A percentile compares a stretch with the other conserved stretches of the same genome.
These are phyloP conservation scores for Coniochaeta prunicola DNA, from an alignment of 2,329 filamentous ascomycete genomes.

Conservation along the genomic window DNA sequence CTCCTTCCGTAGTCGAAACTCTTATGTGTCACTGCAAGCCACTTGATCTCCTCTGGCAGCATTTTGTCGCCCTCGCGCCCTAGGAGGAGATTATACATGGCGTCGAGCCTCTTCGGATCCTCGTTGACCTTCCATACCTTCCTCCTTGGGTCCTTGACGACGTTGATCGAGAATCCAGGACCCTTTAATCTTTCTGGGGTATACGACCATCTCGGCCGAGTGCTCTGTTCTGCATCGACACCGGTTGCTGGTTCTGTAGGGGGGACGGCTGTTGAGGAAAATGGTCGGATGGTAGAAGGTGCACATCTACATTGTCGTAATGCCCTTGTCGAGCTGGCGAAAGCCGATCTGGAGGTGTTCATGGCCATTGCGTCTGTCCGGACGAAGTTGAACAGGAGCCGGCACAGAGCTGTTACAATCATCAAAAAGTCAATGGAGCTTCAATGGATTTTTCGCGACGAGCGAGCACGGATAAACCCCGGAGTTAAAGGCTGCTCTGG, in stretches of 20 bases:
- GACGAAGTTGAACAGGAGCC: constrained; percentile 5
- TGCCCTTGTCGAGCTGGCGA: constrained; percentile 24
- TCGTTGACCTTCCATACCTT: constrained; percentile 65
- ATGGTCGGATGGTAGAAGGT: constrained; percentile 6
- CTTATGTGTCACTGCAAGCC: constrained; percentile 95
- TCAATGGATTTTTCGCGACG: constrained; percentile 7
- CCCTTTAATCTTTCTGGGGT: constrained; percentile 66
- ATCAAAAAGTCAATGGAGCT: not conserved
- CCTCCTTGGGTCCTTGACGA: constrained; percentile 43
- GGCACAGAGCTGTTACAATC: constrained; percentile 2
- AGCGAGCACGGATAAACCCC: not conserved
- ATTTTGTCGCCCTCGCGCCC: constrained; percentile 65
- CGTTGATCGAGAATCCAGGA: constrained; percentile 52
- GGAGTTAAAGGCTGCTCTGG: not conserved
- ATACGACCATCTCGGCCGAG: constrained; percentile 58
- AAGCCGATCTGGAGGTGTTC: constrained; percentile 23
- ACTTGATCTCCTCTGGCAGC: constrained; percentile 87
- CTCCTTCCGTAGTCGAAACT: constrained; percentile 93
- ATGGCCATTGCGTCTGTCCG: constrained; percentile 21
- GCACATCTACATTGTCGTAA: constrained; percentile 18
- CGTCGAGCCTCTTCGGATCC: constrained; percentile 65
- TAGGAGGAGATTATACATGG: constrained; percentile 69
- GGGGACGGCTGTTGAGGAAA: constrained; percentile 8
- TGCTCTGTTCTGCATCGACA: constrained; percentile 3
- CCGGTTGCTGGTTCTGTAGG: constrained; percentile 4